Evolutionary conservation across 1,284 basidiomycete genomes (phyloP).

Genomic region (Phenoliferia sp.): DNA sequence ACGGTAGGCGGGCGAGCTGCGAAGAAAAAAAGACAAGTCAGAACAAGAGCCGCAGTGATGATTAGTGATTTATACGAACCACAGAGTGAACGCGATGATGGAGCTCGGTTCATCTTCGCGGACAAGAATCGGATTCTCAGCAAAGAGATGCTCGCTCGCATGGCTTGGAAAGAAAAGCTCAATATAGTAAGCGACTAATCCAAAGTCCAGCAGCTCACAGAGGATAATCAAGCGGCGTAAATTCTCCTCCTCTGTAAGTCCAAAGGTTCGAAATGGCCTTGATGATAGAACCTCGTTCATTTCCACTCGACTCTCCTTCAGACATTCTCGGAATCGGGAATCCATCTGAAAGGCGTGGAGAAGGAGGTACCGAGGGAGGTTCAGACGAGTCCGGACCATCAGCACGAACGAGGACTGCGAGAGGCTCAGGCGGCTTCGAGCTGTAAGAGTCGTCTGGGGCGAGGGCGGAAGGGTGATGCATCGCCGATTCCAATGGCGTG

Average conservation of each 20-base stretch:
- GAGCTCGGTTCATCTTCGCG: conserved; percentile 97
- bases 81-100: conserved; percentile 91
- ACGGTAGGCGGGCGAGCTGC: conserved; percentile 73
- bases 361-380: conserved; percentile 28
- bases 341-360: conserved; percentile 21
- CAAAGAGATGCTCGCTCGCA: conserved; percentile 77
- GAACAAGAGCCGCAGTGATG: too few species aligned
- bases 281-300: conserved; percentile 70
- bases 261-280: conserved; percentile 82
- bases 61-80: conserved; percentile 50
- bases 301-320: conserved; percentile 50
- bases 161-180: conserved; percentile 36
- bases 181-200: background rate
- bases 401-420: background rate
- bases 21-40: too few species aligned
- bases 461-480: background rate
- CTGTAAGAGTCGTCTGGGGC: background rate
- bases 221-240: conserved; percentile 53
- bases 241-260: conserved; percentile 55
- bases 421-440: background rate
- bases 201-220: conserved; percentile 40
- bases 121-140: conserved; percentile 91
- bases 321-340: conserved; percentile 38
- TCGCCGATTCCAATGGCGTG: conserved; percentile 2
- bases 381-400: background rate